Evolutionary conservation across 2,329 filamentous ascomycete genomes (phyloP).

Genomic region (Cryphonectria radicalis): DNA sequence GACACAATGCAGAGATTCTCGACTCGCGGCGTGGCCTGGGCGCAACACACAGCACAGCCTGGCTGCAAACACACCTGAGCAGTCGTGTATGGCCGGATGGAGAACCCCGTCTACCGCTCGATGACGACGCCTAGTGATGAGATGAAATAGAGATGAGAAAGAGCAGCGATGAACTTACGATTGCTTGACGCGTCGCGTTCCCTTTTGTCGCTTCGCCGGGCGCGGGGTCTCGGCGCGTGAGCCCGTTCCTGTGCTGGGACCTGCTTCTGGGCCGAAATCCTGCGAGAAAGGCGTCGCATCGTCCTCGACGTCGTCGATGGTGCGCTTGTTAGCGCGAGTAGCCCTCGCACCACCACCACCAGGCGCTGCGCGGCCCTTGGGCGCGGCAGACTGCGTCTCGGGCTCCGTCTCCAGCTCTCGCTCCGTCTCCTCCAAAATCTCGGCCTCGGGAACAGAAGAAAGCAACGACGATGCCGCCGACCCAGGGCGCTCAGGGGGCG

Average conservation of each 20-base stretch:
- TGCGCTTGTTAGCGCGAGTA: slow-evolving; percentile 56
- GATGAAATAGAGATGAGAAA: background rate
- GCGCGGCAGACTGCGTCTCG: slow-evolving; percentile 5
- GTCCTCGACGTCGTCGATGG: slow-evolving; percentile 59
- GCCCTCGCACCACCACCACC: slow-evolving; percentile 45
- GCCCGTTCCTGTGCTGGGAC: slow-evolving; percentile 50
- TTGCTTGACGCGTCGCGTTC: slow-evolving; percentile 65
- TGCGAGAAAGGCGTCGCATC: slow-evolving; percentile 56
- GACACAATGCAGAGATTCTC: background rate
- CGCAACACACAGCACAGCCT: slow-evolving; percentile 11
- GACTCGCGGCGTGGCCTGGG: background rate
- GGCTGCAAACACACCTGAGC: background rate
- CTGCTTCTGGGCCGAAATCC: slow-evolving; percentile 53
- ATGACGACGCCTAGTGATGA: no score
- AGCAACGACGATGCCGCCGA: slow-evolving; percentile 23
- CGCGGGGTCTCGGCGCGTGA: slow-evolving; percentile 67
- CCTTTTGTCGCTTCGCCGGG: slow-evolving; percentile 55
- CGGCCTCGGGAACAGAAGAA: slow-evolving; percentile 31
- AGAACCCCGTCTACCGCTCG: background rate
- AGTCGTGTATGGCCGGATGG: background rate
- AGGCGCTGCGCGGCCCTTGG: slow-evolving; percentile 7
- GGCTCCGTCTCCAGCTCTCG: slow-evolving; percentile 16
- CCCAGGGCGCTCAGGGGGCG: slow-evolving; percentile 13
- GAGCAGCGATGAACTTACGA: slow-evolving; percentile 59
- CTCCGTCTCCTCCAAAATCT: slow-evolving; percentile 31